Evolutionary conservation across 306 rosid genomes (phyloP).

Genomic region (Dryas octopetala): DNA sequence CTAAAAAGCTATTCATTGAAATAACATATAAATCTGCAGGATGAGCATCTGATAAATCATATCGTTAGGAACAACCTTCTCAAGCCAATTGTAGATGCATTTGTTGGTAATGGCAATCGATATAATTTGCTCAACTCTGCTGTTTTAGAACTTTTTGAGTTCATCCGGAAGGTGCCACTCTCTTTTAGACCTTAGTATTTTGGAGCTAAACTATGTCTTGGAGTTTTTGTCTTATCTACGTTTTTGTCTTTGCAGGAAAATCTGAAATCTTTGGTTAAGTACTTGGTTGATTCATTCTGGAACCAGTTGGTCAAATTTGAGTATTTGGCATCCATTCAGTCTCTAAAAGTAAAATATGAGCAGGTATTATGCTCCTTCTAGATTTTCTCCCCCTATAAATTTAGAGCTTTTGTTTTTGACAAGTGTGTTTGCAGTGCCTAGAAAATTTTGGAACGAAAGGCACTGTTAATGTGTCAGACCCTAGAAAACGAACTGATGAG

Average conservation of each 20-base stretch:
- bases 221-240: constrained; percentile 11
- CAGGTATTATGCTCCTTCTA: constrained; percentile 54
- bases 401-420: constrained; percentile 17
- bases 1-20: not conserved
- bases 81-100: constrained; percentile 76
- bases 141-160: constrained; percentile 86
- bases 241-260: constrained; percentile 60
- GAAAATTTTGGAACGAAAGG: constrained; percentile 67
- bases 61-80: constrained; percentile 75
- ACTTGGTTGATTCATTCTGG: constrained; percentile 85
- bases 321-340: constrained; percentile 53
- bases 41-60: constrained; percentile 78
- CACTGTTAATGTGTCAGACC: constrained; percentile 48
- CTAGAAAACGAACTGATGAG: constrained; percentile 77
- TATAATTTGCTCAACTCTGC: constrained; percentile 94
- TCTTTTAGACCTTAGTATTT: constrained; percentile 19
- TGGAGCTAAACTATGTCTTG: constrained; percentile 18
- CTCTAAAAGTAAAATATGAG: constrained; percentile 84
- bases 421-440: constrained; percentile 58
- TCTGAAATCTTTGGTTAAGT: constrained; percentile 59
- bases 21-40: constrained; percentile 59
- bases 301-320: constrained; percentile 72
- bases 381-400: constrained; percentile 16
- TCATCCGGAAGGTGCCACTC: constrained; percentile 65
- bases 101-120: constrained; percentile 85